Percentiles rank a stretch among this genome's conserved stretches.
These are phyloP conservation scores for Nyssa sinensis DNA, from an alignment of 148 eudicot species.

Conservation along the genomic window DNA sequence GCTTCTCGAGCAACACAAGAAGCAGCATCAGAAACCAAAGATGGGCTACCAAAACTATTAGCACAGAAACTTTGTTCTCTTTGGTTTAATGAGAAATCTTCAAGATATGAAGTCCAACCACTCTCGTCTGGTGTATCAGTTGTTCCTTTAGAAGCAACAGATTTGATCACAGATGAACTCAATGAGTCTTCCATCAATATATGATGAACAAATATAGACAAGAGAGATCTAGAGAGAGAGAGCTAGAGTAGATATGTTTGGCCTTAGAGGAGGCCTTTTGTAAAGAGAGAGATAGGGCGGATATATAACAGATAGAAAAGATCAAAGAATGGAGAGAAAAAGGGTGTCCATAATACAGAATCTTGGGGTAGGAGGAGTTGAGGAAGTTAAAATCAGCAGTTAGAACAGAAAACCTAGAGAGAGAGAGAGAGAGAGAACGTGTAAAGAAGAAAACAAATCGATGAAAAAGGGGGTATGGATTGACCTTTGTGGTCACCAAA, in stretches of 20 bases:
- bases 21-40: constrained; percentile 72
- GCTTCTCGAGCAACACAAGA: constrained; percentile 43
- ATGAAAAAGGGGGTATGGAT: no score
- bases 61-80: neutral
- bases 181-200: constrained; percentile 27
- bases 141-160: neutral
- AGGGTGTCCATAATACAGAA: constrained; percentile 21
- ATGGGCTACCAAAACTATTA: constrained; percentile 23
- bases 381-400: constrained; percentile 21
- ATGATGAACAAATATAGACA: neutral
- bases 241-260: no score
- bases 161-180: constrained; percentile 23
- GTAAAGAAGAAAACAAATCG: no score
- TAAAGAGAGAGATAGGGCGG: no score
- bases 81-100: constrained; percentile 40
- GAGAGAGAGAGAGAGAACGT: no score
- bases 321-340: neutral
- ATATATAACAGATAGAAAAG: neutral
- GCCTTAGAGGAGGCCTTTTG: neutral
- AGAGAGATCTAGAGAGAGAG: no score
- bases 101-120: constrained; percentile 70
- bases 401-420: constrained; percentile 11
- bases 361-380: constrained; percentile 30
- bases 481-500: no score
- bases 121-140: constrained; percentile 34